phyloP scores from a whole-genome alignment of 2,329 filamentous ascomycete genomes.

The Aspergillus fumigatus region DNA sequence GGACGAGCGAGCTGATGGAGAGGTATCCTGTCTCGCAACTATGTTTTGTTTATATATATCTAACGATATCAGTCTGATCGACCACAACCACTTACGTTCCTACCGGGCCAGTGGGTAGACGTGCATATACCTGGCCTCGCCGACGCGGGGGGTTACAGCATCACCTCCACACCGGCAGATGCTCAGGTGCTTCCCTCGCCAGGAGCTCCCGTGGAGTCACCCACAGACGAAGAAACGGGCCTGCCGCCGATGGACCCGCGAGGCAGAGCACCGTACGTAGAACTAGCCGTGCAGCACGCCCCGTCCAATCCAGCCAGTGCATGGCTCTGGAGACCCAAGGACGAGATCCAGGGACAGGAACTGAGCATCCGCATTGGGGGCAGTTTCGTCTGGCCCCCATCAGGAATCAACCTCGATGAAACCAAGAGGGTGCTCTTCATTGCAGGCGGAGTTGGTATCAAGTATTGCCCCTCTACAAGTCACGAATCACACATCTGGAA shows the following conservation, averaged over 20 bases:
- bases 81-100: slow-evolving; percentile 53
- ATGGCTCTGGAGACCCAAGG: slow-evolving; percentile 64
- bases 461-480: slow-evolving; percentile 44
- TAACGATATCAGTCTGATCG: slow-evolving; percentile 14
- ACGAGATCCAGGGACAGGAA: slow-evolving; percentile 54
- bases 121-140: slow-evolving; percentile 65
- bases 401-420: slow-evolving; percentile 34
- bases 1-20: slow-evolving; percentile 32
- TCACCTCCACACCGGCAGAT: slow-evolving; percentile 68
- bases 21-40: slow-evolving; percentile 39
- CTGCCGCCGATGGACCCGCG: slow-evolving; percentile 17
- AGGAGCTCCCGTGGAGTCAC: slow-evolving; percentile 13
- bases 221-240: slow-evolving; percentile 16
- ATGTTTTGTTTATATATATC: background rate
- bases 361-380: slow-evolving; percentile 72
- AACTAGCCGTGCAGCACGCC: slow-evolving; percentile 72
- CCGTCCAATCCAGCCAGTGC: slow-evolving; percentile 66
- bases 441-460: slow-evolving; percentile 78
- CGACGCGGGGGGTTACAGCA: slow-evolving; percentile 80
- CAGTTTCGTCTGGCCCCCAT: slow-evolving; percentile 71
- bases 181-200: slow-evolving; percentile 36
- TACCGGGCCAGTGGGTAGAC: slow-evolving; percentile 85
- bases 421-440: slow-evolving; percentile 66
- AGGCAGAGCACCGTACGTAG: slow-evolving; percentile 53
- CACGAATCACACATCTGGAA: background rate